Evolutionary conservation across 2,329 filamentous ascomycete species (phyloP).

Genomic region (Mycosphaerella sp.): DNA sequence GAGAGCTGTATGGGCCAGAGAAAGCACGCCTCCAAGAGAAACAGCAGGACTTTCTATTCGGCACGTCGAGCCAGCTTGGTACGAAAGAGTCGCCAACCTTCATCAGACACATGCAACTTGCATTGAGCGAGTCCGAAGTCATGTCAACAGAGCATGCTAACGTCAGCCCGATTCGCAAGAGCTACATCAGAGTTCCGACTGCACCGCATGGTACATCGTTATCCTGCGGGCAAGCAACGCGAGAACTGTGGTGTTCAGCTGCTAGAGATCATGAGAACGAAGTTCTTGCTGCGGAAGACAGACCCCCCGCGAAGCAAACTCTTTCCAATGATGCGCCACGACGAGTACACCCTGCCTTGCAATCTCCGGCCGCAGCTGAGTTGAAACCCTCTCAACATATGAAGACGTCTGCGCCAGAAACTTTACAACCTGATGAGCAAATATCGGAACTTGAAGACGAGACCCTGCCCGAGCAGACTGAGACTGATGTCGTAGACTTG

Average conservation of each 20-base stretch:
- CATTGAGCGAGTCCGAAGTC: constrained; percentile 53
- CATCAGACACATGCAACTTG: constrained; percentile 55
- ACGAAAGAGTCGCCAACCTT: constrained; percentile 63
- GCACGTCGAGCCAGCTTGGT: constrained; percentile 76
- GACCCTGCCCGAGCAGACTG: not conserved
- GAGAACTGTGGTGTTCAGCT: constrained; percentile 63
- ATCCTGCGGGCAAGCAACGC: constrained; percentile 26
- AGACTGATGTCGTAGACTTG: constrained; percentile 7
- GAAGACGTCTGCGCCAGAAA: not conserved
- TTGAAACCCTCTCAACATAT: not conserved
- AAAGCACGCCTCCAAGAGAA: constrained; percentile 60
- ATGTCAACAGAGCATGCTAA: constrained; percentile 23
- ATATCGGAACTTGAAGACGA: not conserved
- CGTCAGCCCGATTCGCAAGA: constrained; percentile 16
- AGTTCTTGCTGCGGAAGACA: not conserved
- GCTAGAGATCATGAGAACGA: constrained; percentile 58
- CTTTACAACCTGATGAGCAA: too few relatives aligned
- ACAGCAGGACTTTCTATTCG: constrained; percentile 73
- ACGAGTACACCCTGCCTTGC: not conserved
- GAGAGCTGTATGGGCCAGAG: constrained; percentile 56
- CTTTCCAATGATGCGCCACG: not conserved
- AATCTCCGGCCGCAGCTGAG: not conserved
- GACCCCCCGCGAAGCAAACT: not conserved
- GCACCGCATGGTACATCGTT: constrained; percentile 29
- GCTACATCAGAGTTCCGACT: constrained; percentile 22